These are phyloP conservation scores for Hortiboletus rubellus DNA, from an alignment of 1,284 basidiomycete genomes.

Conservation along the genomic window DNA sequence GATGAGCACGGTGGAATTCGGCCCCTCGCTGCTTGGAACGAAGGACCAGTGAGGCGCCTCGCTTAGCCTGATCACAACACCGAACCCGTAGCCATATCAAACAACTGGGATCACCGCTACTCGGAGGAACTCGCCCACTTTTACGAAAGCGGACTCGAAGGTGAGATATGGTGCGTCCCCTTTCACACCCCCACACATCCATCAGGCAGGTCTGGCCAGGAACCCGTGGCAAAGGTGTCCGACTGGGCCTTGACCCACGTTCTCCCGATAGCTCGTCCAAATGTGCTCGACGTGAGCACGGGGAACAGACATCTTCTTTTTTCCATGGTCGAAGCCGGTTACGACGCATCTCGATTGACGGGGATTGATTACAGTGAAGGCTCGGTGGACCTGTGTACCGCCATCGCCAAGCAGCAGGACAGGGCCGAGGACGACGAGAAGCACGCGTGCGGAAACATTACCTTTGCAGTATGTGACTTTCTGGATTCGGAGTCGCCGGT, in stretches of 20 bases:
- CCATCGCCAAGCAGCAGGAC: slow-evolving; percentile 46
- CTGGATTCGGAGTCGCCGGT: slow-evolving; percentile 47
- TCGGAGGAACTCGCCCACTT: slow-evolving; percentile 74
- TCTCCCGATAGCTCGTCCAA: slow-evolving; percentile 45
- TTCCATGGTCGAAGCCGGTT: slow-evolving; percentile 67
- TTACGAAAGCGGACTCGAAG: slow-evolving; percentile 82
- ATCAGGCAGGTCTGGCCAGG: slow-evolving; percentile 76
- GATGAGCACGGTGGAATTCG: slow-evolving; percentile 39
- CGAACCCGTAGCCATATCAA: background rate
- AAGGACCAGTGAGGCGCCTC: slow-evolving; percentile 53
- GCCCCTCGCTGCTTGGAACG: slow-evolving; percentile 69
- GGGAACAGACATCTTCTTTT: slow-evolving; percentile 87
- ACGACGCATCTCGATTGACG: slow-evolving; percentile 52
- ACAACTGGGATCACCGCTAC: slow-evolving; percentile 74
- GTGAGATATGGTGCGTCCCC: slow-evolving; percentile 74
- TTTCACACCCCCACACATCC: background rate
- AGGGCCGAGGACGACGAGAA: slow-evolving; percentile 31
- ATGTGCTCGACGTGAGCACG: slow-evolving; percentile 74
- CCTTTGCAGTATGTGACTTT: slow-evolving; percentile 62
- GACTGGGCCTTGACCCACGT: slow-evolving; percentile 59
- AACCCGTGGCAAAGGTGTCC: slow-evolving; percentile 81
- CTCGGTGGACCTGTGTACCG: slow-evolving; percentile 61
- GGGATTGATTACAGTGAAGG: slow-evolving; percentile 84
- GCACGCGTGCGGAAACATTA: slow-evolving; percentile 37
- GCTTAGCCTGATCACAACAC: background rate